Evolutionary conservation across 768 basidiomycete genomes (phyloP).

Genomic region (Boletus pseudopeckii): DNA sequence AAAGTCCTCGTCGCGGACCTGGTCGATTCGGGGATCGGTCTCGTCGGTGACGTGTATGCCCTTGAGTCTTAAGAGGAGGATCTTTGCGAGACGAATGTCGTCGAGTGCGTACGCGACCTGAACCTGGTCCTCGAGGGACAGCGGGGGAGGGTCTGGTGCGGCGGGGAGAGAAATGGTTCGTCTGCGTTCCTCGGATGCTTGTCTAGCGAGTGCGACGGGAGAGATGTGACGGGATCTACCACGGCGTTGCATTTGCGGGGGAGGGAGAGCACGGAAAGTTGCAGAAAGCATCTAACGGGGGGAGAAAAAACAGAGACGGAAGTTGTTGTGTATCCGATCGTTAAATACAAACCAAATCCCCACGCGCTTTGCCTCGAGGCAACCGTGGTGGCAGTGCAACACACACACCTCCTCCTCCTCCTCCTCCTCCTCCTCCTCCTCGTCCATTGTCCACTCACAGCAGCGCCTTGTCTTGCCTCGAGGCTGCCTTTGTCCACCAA

Average conservation of each 20-base stretch:
- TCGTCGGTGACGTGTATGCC: conserved; percentile 59
- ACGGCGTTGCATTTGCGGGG: conserved; percentile 29
- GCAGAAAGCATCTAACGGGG: conserved; percentile 20
- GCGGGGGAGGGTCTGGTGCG: conserved; percentile 20
- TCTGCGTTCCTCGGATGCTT: conserved; percentile 41
- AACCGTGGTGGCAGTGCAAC: neutral
- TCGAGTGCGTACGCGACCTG: conserved; percentile 66
- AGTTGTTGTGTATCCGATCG: neutral
- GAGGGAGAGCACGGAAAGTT: conserved; percentile 25
- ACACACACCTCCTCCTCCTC: too few species aligned
- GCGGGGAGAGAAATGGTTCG: neutral
- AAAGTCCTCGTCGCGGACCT: conserved; percentile 52
- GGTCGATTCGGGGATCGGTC: conserved; percentile 60
- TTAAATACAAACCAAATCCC: neutral
- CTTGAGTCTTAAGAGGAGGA: conserved; percentile 56
- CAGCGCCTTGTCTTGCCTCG: neutral
- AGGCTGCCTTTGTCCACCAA: conserved; percentile 1
- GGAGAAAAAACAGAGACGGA: neutral
- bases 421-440: too few species aligned
- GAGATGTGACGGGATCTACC: conserved; percentile 44
- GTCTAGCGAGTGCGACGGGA: conserved; percentile 40
- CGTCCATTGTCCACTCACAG: too few species aligned
- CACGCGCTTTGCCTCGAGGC: conserved; percentile 1
- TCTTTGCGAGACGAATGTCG: conserved; percentile 63
- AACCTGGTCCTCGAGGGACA: conserved; percentile 57